Evolutionary conservation across 805 yeast species (phyloP).

Genomic region (Candida pseudoglaebosa): DNA sequence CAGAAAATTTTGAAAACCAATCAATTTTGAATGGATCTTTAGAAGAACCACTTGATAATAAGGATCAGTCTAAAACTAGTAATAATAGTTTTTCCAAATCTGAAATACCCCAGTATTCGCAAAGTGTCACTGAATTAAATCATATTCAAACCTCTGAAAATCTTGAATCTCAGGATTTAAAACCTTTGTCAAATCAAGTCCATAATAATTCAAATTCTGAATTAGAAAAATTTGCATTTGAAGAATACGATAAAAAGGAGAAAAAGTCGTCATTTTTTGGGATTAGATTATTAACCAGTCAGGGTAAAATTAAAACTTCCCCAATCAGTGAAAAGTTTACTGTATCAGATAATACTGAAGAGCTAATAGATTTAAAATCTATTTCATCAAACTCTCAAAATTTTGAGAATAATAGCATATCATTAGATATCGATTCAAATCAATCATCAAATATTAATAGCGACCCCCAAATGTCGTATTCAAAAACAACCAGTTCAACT

Average conservation of each 20-base stretch:
- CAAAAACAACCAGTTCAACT: constrained; percentile 1
- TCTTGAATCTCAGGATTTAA: too few species aligned
- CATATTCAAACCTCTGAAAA: too few species aligned
- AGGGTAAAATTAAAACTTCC: too few species aligned
- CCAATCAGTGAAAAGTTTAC: too few species aligned
- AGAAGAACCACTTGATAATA: background rate
- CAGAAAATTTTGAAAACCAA: constrained; percentile 17
- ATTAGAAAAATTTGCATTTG: background rate
- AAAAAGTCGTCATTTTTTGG: background rate
- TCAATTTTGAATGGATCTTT: constrained; percentile 1
- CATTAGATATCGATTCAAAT: background rate
- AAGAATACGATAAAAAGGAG: background rate
- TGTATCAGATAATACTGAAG: too few species aligned
- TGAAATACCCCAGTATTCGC: background rate
- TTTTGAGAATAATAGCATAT: too few species aligned
- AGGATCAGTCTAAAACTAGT: constrained; percentile 4
- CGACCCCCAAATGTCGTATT: background rate
- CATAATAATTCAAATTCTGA: constrained; percentile 3
- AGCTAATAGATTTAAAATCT: too few species aligned
- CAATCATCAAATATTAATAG: background rate
- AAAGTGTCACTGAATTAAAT: background rate
- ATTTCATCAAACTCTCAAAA: too few species aligned
- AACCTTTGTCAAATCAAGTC: constrained; percentile 1
- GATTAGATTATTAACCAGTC: background rate
- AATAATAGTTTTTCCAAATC: background rate